These are phyloP conservation scores for Calonectria multiphialidica DNA, from an alignment of 2,329 filamentous ascomycete species.

Conservation along the genomic window DNA sequence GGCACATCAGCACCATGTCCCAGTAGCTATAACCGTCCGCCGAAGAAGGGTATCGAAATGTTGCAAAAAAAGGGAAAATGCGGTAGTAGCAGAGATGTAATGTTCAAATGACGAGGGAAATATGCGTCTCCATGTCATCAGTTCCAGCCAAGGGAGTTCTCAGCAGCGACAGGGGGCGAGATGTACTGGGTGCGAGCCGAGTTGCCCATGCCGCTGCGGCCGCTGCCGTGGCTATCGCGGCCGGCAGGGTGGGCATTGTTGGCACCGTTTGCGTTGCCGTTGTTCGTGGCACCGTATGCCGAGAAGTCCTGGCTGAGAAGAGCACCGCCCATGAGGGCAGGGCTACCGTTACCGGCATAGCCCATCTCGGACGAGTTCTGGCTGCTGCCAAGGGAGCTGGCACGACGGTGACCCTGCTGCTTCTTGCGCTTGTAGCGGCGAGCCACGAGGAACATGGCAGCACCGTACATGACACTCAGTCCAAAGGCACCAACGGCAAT, in stretches of 20 bases:
- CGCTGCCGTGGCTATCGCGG: constrained; percentile 75
- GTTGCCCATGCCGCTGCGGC: constrained; percentile 65
- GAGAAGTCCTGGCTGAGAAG: constrained; percentile 69
- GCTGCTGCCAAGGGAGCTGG: constrained; percentile 76
- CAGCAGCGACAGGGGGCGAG: constrained; percentile 89
- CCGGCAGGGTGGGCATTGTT: constrained; percentile 49
- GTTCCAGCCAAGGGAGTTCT: constrained; percentile 97
- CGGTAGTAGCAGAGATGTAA: constrained; percentile 37
- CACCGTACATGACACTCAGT: constrained; percentile 88
- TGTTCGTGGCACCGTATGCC: constrained; percentile 61
- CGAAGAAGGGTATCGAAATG: constrained; percentile 50
- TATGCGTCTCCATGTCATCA: constrained; percentile 53
- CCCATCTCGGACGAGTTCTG: constrained; percentile 64
- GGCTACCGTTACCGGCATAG: constrained; percentile 62
- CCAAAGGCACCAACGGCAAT: constrained; percentile 83
- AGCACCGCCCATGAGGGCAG: constrained; percentile 78
- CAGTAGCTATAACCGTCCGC: constrained; percentile 43
- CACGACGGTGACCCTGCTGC: constrained; percentile 79
- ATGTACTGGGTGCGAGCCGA: constrained; percentile 75
- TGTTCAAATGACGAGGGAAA: constrained; percentile 27
- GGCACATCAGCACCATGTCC: constrained; percentile 24
- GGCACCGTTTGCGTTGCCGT: constrained; percentile 31
- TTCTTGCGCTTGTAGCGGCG: constrained; percentile 91
- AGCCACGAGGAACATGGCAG: constrained; percentile 93
- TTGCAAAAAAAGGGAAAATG: constrained; percentile 38